Base-by-base conservation (phyloP, 2,329 filamentous ascomycete genomes). In the Arthroderma uncinatum region DNA sequence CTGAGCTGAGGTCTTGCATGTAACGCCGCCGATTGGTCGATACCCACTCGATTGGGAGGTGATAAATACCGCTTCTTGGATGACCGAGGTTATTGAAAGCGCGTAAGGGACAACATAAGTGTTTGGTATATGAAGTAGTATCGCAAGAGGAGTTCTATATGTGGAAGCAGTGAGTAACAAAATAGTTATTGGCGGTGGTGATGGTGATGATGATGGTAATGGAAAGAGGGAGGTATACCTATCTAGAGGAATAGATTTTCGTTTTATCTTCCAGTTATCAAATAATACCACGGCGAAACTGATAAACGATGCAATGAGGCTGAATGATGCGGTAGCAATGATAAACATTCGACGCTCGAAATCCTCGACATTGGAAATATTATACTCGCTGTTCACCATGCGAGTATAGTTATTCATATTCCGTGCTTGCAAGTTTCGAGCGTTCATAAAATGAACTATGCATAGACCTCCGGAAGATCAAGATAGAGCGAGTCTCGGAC, bases 61-160 rank as follows among this genome's bases (percentile, higher is more conserved):
- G n/a, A 65, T 53, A 37, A 64, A 62, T 16, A 61, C 53, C 10
- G 57, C 47, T 36, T 62, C 60, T 36, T 65, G 63, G 6, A 59
- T 40, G 25, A 62, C 56, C 4, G 61, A 59, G n/a, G 61, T 59
- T 28, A 58, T 50, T 5, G 62, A 58, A 21, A 65, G 42, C 5
- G 57, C 40, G 25, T 60, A 56, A 6, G 63, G 60, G 19, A 65
- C 56, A n/a, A 58, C 37, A 52, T 65, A 58, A 23, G 61, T 59
- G 12, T 62, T 56, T 16, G 44, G 52, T 60, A 62, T 50, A 62
- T 59, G 50, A 12, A 19, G 21, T 36, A 53, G 10, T 47, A 40
- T 42, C 25, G 6, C 25, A 14, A 48, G 12, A 30, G 21, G 21
- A 30, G 19, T 48, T 16, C 44, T 48, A 48, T 30, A 48, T 30